Base-by-base conservation (phyloP, 2,329 filamentous ascomycete genomes). In the Fusarium citri region DNA sequence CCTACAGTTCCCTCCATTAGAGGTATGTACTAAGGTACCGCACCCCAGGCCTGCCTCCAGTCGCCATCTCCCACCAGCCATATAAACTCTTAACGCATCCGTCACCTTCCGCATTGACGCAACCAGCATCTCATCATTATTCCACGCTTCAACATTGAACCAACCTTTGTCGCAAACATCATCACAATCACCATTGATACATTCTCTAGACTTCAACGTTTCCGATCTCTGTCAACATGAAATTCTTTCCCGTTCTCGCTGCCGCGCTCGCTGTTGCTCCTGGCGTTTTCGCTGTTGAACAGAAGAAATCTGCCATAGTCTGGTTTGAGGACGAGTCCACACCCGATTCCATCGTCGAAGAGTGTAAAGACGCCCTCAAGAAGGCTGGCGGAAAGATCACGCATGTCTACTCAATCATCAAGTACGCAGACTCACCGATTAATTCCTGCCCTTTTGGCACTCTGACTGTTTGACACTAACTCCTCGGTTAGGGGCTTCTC, bases 341-440 rank as follows among this genome's bases (percentile, higher is more conserved):
- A 5, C 91, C 93, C 22, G 83, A 91, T 68, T 85, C 84, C 37
- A 83, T 97, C 37, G 79, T 97, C 31, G 82, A 89, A 23, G 80
- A 92, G 59, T 94, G 93, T 46, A 96, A 91, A 83, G 81, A 91
- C 43, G 87, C 88, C 4, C 90, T 97, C 74, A 80, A 84, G 55
- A 84, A 89, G 47, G 90, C 89, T 41, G 92, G 92, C 51, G 93
- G 93, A 41, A 81, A 87, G 51, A 93, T 97, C 73, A 96, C 92
- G 23, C 93, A 97, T 82, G 87, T 91, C 76, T 96, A 93, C 80
- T 82, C 83, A 48, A 77, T 90, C 61, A 87, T 91, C 79, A 88
- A 89, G 91, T 94, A 86, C 78, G 89, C 43, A 25, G 20, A 20
- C 49, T 42, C 28, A 46, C 31, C 55, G 45, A 20, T 37, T 37